Evolutionary conservation across 768 basidiomycete genomes (phyloP).

Genomic region (Termitomyces bulborhizus): DNA sequence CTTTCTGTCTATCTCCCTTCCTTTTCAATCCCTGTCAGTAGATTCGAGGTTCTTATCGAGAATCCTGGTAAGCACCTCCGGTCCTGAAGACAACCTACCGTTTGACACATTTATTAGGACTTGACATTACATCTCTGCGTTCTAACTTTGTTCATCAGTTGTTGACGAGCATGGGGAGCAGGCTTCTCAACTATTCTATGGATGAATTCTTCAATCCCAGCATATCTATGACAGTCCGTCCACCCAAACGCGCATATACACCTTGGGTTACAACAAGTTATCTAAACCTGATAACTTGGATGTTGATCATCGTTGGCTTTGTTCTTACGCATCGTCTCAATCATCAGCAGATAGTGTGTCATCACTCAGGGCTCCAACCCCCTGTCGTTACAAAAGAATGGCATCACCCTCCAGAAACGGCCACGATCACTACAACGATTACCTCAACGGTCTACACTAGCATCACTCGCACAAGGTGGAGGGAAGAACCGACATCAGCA

Average conservation of each 20-base stretch:
- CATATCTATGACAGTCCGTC: conserved; percentile 33
- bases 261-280: conserved; percentile 15
- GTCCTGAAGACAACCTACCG: neutral
- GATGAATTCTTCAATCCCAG: conserved; percentile 55
- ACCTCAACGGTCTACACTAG: conserved; percentile 32
- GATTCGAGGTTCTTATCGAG: conserved; percentile 58
- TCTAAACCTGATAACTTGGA: conserved; percentile 22
- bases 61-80: conserved; percentile 37
- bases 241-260: conserved; percentile 9
- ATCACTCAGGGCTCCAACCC: neutral
- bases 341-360: conserved; percentile 15
- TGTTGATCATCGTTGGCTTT: conserved; percentile 22
- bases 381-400: neutral
- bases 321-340: conserved; percentile 20
- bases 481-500: conserved; percentile 15
- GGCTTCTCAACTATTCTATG: conserved; percentile 50
- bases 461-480: conserved; percentile 16
- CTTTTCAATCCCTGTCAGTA: conserved; percentile 66
- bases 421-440: conserved; percentile 28
- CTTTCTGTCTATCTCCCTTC: conserved; percentile 58
- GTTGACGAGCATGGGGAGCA: conserved; percentile 29
- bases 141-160: conserved; percentile 57
- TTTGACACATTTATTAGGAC: conserved; percentile 22
- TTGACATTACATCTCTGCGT: conserved; percentile 35
- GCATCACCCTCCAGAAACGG: neutral